phyloP scores from a whole-genome alignment of 2,329 filamentous ascomycete genomes.

The Cercospora janseana region DNA sequence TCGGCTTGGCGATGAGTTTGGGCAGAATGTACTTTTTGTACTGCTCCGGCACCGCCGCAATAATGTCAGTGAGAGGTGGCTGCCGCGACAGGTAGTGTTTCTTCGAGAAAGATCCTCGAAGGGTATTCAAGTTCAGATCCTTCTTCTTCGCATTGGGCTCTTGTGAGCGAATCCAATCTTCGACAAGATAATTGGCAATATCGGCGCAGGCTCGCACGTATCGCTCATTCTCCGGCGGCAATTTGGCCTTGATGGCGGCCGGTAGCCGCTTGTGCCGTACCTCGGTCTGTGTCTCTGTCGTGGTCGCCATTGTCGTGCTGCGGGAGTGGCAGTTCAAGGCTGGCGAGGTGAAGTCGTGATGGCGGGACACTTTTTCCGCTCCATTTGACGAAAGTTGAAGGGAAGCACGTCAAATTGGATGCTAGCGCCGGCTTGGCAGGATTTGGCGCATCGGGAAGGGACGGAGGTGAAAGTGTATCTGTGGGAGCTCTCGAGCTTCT shows the following conservation, averaged over 20 bases:
- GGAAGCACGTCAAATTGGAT: background rate
- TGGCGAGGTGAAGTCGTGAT: background rate
- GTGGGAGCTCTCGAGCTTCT: conserved; percentile 1
- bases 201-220: conserved; percentile 94
- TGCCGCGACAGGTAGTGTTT: conserved; percentile 87
- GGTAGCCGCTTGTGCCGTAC: conserved; percentile 58
- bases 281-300: conserved; percentile 53
- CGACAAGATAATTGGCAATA: conserved; percentile 88
- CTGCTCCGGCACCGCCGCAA: conserved; percentile 96
- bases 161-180: conserved; percentile 82
- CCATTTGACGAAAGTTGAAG: background rate
- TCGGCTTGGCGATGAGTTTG: conserved; percentile 94
- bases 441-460: background rate
- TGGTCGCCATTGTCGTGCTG: conserved; percentile 57
- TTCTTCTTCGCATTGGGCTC: conserved; percentile 70
- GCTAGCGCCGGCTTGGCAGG: conserved; percentile 2
- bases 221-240: conserved; percentile 89
- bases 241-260: conserved; percentile 52
- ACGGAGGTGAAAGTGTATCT: conserved; percentile 5
- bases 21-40: conserved; percentile 99
- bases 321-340: background rate
- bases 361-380: too few species aligned
- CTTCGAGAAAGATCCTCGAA: conserved; percentile 84
- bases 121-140: conserved; percentile 87
- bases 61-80: conserved; percentile 92